Evolutionary conservation across 2,329 filamentous ascomycete genomes (phyloP), one percentile per base, ranked within the genome.

Genomic region (Colletotrichum sp.): DNA sequence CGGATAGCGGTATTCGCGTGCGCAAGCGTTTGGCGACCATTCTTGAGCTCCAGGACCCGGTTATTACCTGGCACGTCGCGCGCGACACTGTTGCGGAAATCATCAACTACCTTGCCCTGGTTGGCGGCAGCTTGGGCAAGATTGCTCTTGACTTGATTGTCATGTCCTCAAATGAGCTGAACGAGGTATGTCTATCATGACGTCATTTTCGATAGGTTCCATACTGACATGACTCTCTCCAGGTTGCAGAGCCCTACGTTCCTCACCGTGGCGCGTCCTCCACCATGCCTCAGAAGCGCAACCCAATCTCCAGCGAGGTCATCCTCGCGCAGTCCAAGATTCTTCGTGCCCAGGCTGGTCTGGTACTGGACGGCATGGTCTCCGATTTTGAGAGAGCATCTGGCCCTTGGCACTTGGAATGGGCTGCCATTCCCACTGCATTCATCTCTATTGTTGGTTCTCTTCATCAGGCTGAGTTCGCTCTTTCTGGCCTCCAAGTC

Each of bases 201-300:
- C 18, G 26, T 59, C 15, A 30, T 59, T 30, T 26, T 16, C 9
- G 15, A 30, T 59, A 18, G 15, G 55, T n/a, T 59, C 21, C 24
- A 18, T 16, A 36, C 15, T 57, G 5, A 62, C 28, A 30, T 62
- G 26, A 30, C 16, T 62, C 55, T 57, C 7, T 34, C n/a, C 28
- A 91, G 80, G 88, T 91, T 4, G 86, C 89, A 0, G 90, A 92
- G 80, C 90, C 90, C 0, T 91, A 89, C 65, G 88, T 90, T 2
- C 87, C 88, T 3, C 88, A 90, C 77, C 85, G 89, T 8, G 90
- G 90, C 1, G 88, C 89, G 3, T 89, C 87, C 1, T 90, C 87
- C 0, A 91, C 90, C 0, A 91, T 91, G 90, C 89, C 90, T 4
- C 89, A 91, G 80, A 92, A 92, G 81, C 85, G 90, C 6, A 91